Conservation (phyloP, 805 yeast genomes). For the Saccharomycopsis babjevae region DNA sequence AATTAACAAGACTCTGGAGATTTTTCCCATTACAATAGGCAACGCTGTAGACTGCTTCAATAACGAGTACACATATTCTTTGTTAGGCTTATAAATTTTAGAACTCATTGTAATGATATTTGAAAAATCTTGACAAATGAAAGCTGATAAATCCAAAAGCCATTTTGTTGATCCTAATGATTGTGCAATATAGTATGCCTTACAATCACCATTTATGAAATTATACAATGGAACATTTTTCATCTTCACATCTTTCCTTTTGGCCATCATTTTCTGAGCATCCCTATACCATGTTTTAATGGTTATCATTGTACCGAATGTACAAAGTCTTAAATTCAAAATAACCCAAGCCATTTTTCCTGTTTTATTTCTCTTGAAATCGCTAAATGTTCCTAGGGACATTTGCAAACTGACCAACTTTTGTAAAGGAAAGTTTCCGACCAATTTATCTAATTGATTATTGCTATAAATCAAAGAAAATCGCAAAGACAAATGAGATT, state of each 20-base stretch:
- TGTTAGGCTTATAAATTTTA: neutral
- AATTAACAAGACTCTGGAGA: conserved; percentile 10
- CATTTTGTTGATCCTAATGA: conserved; percentile 13
- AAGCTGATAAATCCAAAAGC: conserved; percentile 13
- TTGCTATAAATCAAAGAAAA: conserved; percentile 59
- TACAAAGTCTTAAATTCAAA: conserved; percentile 11
- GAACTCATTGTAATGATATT: conserved; percentile 1
- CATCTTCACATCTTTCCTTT: neutral
- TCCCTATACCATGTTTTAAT: conserved; percentile 18
- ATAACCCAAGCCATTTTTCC: conserved; percentile 17
- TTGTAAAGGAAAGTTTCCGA: conserved; percentile 72
- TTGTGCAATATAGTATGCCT: conserved; percentile 10
- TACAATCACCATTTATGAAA: conserved; percentile 6
- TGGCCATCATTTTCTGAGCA: conserved; percentile 1
- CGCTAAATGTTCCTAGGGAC: conserved; percentile 39
- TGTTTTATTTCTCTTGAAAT: conserved; percentile 10
- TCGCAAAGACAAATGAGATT: conserved; percentile 66
- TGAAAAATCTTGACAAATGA: conserved; percentile 14
- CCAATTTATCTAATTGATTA: conserved; percentile 66
- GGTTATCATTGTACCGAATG: conserved; percentile 16
- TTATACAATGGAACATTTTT: neutral
- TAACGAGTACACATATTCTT: conserved; percentile 4
- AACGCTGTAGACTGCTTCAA: conserved; percentile 1
- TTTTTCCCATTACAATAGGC: conserved; percentile 15
- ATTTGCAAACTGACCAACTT: conserved; percentile 61